Evolutionary conservation across 768 basidiomycete species (phyloP), one percentile per base, ranked within the genome.

Genomic region (Mycena haematopus): DNA sequence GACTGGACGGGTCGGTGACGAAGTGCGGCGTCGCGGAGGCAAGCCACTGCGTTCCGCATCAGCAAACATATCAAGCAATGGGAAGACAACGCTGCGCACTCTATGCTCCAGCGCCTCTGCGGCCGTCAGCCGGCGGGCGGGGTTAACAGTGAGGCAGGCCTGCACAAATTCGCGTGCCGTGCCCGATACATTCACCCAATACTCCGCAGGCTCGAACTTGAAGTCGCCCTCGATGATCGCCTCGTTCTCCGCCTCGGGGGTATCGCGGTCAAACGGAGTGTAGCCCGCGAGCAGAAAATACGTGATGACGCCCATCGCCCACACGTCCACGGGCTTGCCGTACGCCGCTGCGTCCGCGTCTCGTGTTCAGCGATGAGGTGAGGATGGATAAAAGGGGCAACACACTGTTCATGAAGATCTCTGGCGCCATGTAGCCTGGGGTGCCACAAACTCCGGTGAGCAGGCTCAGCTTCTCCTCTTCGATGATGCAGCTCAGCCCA

Each of bases 221-320:
- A 22, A 64, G 22, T 65, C 63, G 44, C 68, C 68, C 14, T 44
- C 47, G 19, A 65, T 33, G 47, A 66, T 66, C 24, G 65, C 65
- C 24, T 38, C 52, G 49, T 38, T 66, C 57, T 66, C 65, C 10
- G 31, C 56, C 47, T 66, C 31, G n/a, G 65, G 60, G 14, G 36
- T 52, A 58, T 99, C 95, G 24, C 93, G 88, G 75, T 99, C 96
- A 74, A 99, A 99, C 1, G 97, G 97, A 6, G 96, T 99, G 79
- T 99, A 96, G 2, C 93, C 91, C 70, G 79, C 78, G 27, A 98
- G 88, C 4, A 98, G 79, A 87, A 97, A 97, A 77, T 98, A 98
- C 17, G 96, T 92, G 75, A 99, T 95, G 52, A 99, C 96, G 42
- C 96, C 96, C 86, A 99, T 96, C 1, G 96, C 95, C 96, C 94